A percentile compares a stretch with the other conserved stretches of the same genome.
Conservation (phyloP, 768 basidiomycete species). For the Arthromyces matolae region DNA sequence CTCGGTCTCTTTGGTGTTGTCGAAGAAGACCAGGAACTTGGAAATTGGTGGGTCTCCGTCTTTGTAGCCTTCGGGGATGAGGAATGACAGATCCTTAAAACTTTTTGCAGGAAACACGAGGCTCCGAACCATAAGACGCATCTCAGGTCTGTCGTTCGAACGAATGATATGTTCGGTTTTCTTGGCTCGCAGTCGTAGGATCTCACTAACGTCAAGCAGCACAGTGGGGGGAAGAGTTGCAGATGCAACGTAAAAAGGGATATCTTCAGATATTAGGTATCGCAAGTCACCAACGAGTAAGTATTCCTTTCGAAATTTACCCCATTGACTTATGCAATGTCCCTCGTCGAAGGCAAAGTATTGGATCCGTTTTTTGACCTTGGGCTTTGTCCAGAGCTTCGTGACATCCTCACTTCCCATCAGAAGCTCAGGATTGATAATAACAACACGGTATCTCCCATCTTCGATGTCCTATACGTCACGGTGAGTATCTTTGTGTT, state of each 20-base stretch:
- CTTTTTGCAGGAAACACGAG: constrained; percentile 20
- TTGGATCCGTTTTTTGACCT: not conserved
- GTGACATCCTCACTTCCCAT: constrained; percentile 8
- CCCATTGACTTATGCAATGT: constrained; percentile 39
- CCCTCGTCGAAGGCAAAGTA: constrained; percentile 34
- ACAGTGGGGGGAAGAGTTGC: constrained; percentile 29
- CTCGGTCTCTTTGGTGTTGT: constrained; percentile 6
- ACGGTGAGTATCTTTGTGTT: too few species aligned
- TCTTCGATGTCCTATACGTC: constrained; percentile 27
- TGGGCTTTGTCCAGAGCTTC: not conserved
- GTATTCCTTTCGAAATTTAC: constrained; percentile 34
- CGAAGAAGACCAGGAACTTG: constrained; percentile 8
- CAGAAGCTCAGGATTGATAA: constrained; percentile 26
- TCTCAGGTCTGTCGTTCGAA: constrained; percentile 32
- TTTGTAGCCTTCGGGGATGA: not conserved
- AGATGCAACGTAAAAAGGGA: constrained; percentile 29
- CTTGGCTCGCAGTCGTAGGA: constrained; percentile 23
- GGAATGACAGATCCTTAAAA: constrained; percentile 20
- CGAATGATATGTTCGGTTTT: constrained; percentile 13
- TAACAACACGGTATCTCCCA: constrained; percentile 21
- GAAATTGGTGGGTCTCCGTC: not conserved
- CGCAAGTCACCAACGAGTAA: constrained; percentile 17
- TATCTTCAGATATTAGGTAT: constrained; percentile 22
- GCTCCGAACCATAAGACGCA: constrained; percentile 22
- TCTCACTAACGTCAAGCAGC: constrained; percentile 18